These are phyloP conservation scores for Fusarium ambrosium DNA, from an alignment of 2,329 filamentous ascomycete genomes.

Conservation along the genomic window DNA sequence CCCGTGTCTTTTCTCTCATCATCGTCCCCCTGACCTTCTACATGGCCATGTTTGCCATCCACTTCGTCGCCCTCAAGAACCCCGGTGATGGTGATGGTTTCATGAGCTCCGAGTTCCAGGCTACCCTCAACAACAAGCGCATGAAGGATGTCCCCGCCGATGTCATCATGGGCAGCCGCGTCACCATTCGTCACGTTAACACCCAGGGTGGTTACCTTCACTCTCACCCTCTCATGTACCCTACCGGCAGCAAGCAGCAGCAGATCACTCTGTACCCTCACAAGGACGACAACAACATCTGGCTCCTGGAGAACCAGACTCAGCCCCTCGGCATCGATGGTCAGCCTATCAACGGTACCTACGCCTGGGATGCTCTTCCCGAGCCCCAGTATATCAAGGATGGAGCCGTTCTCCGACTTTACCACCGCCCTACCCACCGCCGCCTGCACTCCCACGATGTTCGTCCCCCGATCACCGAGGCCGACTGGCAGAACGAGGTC, in stretches of 20 bases:
- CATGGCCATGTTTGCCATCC: slow-evolving; percentile 96
- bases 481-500: slow-evolving; percentile 95
- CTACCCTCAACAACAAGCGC: slow-evolving; percentile 93
- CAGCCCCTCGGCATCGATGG: slow-evolving; percentile 85
- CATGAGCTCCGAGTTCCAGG: slow-evolving; percentile 99
- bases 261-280: slow-evolving; percentile 98
- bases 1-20: slow-evolving; percentile 91
- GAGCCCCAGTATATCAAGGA: slow-evolving; percentile 80
- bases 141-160: slow-evolving; percentile 97
- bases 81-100: slow-evolving; percentile 98
- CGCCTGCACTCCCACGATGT: slow-evolving; percentile 97
- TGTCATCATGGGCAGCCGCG: slow-evolving; percentile 87
- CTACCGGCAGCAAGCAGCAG: slow-evolving; percentile 96
- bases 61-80: slow-evolving; percentile 93
- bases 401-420: slow-evolving; percentile 84
- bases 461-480: slow-evolving; percentile 86
- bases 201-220: slow-evolving; percentile 98
- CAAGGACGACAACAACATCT: slow-evolving; percentile 98
- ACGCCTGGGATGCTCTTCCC: slow-evolving; percentile 83
- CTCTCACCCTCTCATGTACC: slow-evolving; percentile 98
- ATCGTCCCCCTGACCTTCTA: slow-evolving; percentile 92
- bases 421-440: slow-evolving; percentile 85
- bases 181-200: slow-evolving; percentile 92
- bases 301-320: slow-evolving; percentile 95
- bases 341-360: slow-evolving; percentile 81